A percentile compares a stretch with the other conserved stretches of the same genome.
Evolutionary conservation across 83 land plant genomes (phyloP).

Genomic region (Diphasiastrum complanatum): DNA sequence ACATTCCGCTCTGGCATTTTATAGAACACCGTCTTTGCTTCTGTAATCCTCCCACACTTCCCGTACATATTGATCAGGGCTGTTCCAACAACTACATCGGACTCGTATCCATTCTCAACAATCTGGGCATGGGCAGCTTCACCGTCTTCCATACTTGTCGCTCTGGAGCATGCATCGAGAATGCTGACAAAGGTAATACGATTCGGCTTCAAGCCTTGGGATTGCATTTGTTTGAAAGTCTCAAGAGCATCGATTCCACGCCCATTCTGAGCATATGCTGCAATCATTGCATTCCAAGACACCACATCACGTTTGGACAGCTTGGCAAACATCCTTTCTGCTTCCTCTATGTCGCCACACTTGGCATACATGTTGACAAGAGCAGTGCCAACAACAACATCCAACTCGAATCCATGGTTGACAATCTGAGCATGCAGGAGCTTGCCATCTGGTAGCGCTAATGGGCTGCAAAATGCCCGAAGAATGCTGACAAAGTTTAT

Average conservation of each 20-base stretch:
- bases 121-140: background rate
- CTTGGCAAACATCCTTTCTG: too few species aligned
- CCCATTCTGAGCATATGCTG: too few species aligned
- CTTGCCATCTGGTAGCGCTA: too few species aligned
- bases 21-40: background rate
- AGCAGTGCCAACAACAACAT: too few species aligned
- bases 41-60: background rate
- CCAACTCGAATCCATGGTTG: too few species aligned
- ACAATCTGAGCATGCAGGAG: too few species aligned
- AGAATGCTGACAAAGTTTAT: too few species aligned
- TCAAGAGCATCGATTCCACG: constrained; percentile 1
- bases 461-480: too few species aligned
- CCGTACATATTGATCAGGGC: background rate
- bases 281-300: too few species aligned
- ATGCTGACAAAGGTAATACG: background rate
- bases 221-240: background rate
- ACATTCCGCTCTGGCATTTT: background rate
- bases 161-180: constrained; percentile 2
- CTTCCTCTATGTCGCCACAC: too few species aligned
- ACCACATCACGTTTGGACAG: too few species aligned
- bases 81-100: background rate
- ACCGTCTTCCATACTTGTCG: background rate
- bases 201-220: background rate
- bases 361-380: too few species aligned
- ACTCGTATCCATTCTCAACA: background rate